Base-by-base conservation (phyloP, 768 basidiomycete species). In the Dioszegia hungarica region DNA sequence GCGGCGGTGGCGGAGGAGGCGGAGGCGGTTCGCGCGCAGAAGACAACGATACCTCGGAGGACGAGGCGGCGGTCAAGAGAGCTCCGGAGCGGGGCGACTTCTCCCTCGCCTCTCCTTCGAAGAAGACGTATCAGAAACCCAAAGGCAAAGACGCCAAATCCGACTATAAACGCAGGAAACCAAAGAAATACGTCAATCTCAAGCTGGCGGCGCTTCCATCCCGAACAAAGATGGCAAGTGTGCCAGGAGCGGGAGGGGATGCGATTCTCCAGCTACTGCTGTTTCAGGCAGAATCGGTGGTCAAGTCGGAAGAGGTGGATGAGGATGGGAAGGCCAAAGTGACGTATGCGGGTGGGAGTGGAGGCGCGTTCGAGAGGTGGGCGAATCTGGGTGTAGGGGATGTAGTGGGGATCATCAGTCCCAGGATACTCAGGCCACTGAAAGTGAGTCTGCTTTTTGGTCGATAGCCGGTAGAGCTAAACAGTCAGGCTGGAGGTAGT, bases 401-500 rank as follows among this genome's bases (percentile, higher is more conserved):
- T 44, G 92, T 98, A 4, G 79, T 98, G 37, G 89, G 90, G 1
- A 80, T 99, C 38, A 78, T 98, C 19, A 95, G 94, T 67, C 91
- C 95, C 0, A 82, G 81, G 51, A 82, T 98, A 41, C 78, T 95
- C 56, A 89, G 89, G 67, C 92, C 92, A 11, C 86, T 87, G 61
- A 85, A 89, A 77, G 90, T 90, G 52, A 57, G 82, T 58, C 51
- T 22, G 38, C 19, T 24, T 5, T 17, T 20, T 25, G 9, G 17
- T 22, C 28, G 54, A 19, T 44, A 4, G 11, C 6, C 27, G 22
- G 36, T 6, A 17, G 31, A 17, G 12, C 17, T 10, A 19, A 17
- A 24, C 6, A 24, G 54, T 29, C 43, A 78, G 77, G 59, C 60
- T 40, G 72, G 71, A 11, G 54, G 56, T 31, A 59, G 62, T 54